Conservation (phyloP, 768 basidiomycete genomes). For the Trametes meyenii region DNA sequence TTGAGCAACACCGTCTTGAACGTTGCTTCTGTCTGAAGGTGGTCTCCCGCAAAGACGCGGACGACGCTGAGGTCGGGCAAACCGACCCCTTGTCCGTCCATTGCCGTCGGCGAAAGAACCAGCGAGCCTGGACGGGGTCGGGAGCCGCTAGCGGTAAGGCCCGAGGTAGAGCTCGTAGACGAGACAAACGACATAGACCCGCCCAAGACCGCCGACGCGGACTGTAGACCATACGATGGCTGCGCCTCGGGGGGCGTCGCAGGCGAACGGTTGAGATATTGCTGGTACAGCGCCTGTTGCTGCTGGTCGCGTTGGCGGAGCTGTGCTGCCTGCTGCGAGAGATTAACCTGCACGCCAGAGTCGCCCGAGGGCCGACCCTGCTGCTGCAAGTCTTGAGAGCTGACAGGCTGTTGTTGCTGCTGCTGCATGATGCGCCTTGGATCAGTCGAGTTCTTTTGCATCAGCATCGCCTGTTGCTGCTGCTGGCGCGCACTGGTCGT, state of each 20-base stretch:
- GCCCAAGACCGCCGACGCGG: conserved; percentile 69
- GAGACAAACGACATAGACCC: conserved; percentile 45
- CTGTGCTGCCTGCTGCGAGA: conserved; percentile 64
- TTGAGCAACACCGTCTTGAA: conserved; percentile 98
- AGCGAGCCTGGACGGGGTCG: conserved; percentile 79
- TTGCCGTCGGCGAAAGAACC: conserved; percentile 60
- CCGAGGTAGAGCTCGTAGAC: conserved; percentile 44
- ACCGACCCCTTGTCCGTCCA: conserved; percentile 61
- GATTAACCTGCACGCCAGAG: conserved; percentile 40
- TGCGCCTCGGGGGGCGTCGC: conserved; percentile 75
- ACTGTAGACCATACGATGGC: conserved; percentile 75
- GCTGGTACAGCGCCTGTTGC: conserved; percentile 85
- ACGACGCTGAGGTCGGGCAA: conserved; percentile 91
- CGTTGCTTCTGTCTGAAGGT: conserved; percentile 91
- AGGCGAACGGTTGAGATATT: conserved; percentile 87
- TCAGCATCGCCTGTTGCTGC: conserved; percentile 55
- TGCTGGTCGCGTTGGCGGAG: conserved; percentile 88
- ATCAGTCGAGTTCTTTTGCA: conserved; percentile 42
- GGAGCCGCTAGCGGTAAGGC: conserved; percentile 41
- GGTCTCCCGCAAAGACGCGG: conserved; percentile 91
- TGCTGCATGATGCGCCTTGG: conserved; percentile 12
- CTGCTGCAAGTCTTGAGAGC: conserved; percentile 9
- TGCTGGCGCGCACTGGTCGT: conserved; percentile 59
- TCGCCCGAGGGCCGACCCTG: conserved; percentile 31
- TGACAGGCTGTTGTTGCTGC: conserved; percentile 20